Base-by-base conservation (phyloP, 1,284 basidiomycete species). In the Melanopsichium pennsylvanicum region DNA sequence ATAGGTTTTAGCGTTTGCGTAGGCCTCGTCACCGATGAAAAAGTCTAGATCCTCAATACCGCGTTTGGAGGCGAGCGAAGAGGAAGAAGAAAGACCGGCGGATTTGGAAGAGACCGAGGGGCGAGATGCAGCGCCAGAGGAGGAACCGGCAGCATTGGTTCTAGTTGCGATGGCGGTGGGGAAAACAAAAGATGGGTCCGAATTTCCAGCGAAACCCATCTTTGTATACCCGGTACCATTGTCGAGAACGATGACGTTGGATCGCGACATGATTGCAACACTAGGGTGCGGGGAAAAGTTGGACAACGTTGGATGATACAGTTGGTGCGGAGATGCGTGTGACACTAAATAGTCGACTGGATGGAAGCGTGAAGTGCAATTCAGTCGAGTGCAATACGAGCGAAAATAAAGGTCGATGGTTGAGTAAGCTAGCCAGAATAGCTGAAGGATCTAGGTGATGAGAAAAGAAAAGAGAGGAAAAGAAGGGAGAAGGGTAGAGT, bases 1-100 rank as follows among this genome's bases (percentile, higher is more conserved):
- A 84, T 98, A 99, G 34, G 79, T 80, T 85, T 94, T 97, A 34
- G 90, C 88, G 81, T 97, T 97, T 25, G 91, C 92, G 23, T 97
- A 86, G 1, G 96, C 96, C 82, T 98, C 95, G 82, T 98, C 92
- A 59, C 96, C 96, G 83, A 99, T 99, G 86, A 90, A 97, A 85
- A 98, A 99, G 84, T 99, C 96, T 70, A 98, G 89, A 82, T 99
- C 96, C 83, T 99, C 96, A 39, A 98, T 92, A 10, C 96, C 96
- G 63, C 96, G 89, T 84, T 97, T 98, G 57, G 91, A 92, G 5
- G 96, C 95, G 49, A 63, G 88, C 82, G 67, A 76, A 13, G 73
- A 70, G 36, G 68, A 56, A 2, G 57, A 58, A 0, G 60, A 61
- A 13, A 83, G 73, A 19, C 79, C 78, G 2, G 78, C 75, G 12